Base-by-base conservation (phyloP, 768 basidiomycete species). In the Auricularia sp. region DNA sequence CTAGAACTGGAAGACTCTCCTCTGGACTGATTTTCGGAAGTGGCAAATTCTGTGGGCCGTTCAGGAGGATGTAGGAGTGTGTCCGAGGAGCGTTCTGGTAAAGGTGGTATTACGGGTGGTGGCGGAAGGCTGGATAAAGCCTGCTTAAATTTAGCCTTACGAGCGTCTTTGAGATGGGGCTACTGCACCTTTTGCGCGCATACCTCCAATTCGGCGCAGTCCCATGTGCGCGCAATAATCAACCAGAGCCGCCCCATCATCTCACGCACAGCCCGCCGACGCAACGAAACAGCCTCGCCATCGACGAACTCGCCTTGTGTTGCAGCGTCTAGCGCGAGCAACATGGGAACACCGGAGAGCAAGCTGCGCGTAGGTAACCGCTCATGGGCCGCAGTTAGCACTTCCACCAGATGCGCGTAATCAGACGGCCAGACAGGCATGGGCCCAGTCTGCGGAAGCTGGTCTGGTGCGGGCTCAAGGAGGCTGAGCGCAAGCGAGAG, bases 281-380 rank as follows among this genome's bases (percentile, higher is more conserved):
- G 77, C 24, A 75, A 71, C 34, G 71, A 72, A n/a, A 74, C 73
- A 56, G 71, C 63, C 66, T 83, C 78, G 11, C 71, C 70, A 18
- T 79, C 77, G n/a, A 78, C 77, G 34, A 78, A 69, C 39, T 78
- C 78, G 3, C 64, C 67, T 16, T 71, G 70, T 0, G 82, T 76
- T 10, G 83, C 83, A 6, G 70, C 73, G 64, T 90, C 84, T 62
- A 96, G 73, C 1, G 90, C 86, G n/a, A 92, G 72, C 34, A 97
- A 74, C 91, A 97, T 94, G 3, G 94, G 94, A 39, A 92, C 75
- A 24, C 92, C 90, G 2, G 86, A 85, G 18, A 94, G 75, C 47
- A 96, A 69, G 2, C 86, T 89, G 51, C 88, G 84, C 34, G 88
- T 76, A 1, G 94, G 93, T n/a, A 91, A 73, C 62, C 87, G 80